Evolutionary conservation across 148 eudicot species (phyloP), one percentile per base, ranked within the genome.

Genomic region (Fallopia convolvulus): DNA sequence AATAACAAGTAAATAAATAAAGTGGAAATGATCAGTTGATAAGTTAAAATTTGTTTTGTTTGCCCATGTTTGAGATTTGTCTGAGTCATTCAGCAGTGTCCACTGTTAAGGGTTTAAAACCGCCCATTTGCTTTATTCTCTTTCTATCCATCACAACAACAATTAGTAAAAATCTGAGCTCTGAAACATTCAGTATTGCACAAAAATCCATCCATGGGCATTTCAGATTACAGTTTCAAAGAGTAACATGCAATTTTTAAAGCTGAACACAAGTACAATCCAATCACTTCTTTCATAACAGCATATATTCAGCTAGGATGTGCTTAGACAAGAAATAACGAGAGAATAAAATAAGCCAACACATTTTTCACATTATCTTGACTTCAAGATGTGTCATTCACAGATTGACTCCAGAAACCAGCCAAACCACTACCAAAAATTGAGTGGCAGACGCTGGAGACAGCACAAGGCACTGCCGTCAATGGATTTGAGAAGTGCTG

Each of bases 381-480:
- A 26, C 23, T 46, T 60, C 60, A 76, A 70, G 41, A 72, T 56
- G 76, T 46, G 74, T 76, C 68, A 9, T 83, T 83, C 30, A 79
- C 32, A 39, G 80, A 70, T 39, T 83, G 77, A 79, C 97, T 89
- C 97, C 97, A 90, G 39, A 88, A 58, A 44, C 93, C 95, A 2
- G 97, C 97, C 81, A 90, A 80, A 41, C 83, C 84, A 48, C 97
- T 92, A 14, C 93, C 95, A n/a, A 92, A 72, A 21, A 92, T 90
- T 0, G 91, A 90, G 90, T 92, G 97, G 79, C 93, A 90, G 42
- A 92, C 93, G 74, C 97, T 92, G 66, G 97, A 90, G 78, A 92
- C 97, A 32, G 95, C 97, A 79, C 97, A 92, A 13, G 97, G 97
- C 33, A 92, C 97, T 33, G 93, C 94, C 6, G 97, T 92, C 84